Evolutionary conservation across 2,329 filamentous ascomycete genomes (phyloP).

Genomic region (Incumbomyces delicatus): DNA sequence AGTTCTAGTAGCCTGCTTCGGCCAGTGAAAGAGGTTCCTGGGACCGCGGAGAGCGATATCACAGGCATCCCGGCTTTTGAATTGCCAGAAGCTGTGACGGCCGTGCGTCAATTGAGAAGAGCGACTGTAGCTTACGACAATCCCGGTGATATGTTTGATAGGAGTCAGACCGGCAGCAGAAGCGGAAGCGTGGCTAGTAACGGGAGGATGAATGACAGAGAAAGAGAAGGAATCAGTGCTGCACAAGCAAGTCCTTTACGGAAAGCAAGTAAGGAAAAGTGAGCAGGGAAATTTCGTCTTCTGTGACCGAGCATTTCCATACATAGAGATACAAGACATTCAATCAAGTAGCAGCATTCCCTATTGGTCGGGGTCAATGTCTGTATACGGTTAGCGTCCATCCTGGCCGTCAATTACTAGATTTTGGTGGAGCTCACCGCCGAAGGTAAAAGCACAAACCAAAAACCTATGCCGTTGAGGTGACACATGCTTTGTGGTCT

Average conservation of each 20-base stretch:
- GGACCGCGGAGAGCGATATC: constrained; percentile 3
- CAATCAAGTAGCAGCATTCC: too few species aligned
- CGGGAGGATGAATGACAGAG: not conserved
- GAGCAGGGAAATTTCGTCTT: too few species aligned
- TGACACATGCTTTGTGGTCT: too few species aligned
- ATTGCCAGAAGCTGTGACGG: constrained; percentile 15
- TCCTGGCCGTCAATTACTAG: too few species aligned
- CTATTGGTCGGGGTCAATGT: too few species aligned
- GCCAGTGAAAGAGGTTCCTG: constrained; percentile 13
- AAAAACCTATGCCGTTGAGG: too few species aligned
- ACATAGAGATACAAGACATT: too few species aligned
- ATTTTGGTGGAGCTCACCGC: too few species aligned
- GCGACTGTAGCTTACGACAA: constrained; percentile 7
- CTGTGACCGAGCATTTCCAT: too few species aligned
- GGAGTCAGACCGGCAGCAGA: not conserved
- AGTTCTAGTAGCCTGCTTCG: constrained; percentile 18
- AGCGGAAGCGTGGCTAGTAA: constrained; percentile 1
- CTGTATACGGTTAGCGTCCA: too few species aligned
- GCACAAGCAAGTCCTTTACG: not conserved
- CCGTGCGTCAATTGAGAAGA: constrained; percentile 2
- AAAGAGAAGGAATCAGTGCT: not conserved
- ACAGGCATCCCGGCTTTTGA: constrained; percentile 18
- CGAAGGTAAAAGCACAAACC: too few species aligned
- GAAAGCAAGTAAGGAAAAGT: not conserved
- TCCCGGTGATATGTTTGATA: constrained; percentile 3